A percentile compares a stretch with the other conserved stretches of the same genome.
Evolutionary conservation across 1,284 basidiomycete genomes (phyloP).

Genomic region (Pyrrhoderma noxium): DNA sequence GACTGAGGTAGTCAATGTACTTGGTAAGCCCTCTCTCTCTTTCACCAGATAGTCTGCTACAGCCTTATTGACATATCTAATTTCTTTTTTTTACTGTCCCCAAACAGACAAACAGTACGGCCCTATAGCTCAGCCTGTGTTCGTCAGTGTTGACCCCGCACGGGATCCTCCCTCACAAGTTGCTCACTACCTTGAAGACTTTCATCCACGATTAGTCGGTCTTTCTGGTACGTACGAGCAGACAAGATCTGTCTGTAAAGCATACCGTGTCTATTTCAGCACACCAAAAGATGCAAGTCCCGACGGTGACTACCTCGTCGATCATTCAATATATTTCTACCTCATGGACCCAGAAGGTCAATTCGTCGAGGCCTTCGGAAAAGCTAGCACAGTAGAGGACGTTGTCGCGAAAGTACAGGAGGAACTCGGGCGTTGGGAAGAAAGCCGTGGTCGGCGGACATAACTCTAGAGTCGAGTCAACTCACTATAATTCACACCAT

Average conservation of each 20-base stretch:
- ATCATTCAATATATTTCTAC: constrained; percentile 97
- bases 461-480: constrained; percentile 18
- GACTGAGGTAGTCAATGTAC: constrained; percentile 68
- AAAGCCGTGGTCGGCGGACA: constrained; percentile 30
- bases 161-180: constrained; percentile 70
- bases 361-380: constrained; percentile 97
- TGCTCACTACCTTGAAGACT: constrained; percentile 65
- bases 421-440: constrained; percentile 52
- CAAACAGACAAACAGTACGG: constrained; percentile 58
- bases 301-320: constrained; percentile 89
- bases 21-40: constrained; percentile 45
- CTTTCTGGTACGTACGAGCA: constrained; percentile 83
- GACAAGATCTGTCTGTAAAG: constrained; percentile 86
- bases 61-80: background rate
- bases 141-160: constrained; percentile 95
- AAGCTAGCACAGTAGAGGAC: constrained; percentile 66
- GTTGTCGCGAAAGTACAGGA: constrained; percentile 57
- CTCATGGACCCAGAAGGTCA: constrained; percentile 94
- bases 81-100: background rate
- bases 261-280: constrained; percentile 97
- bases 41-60: background rate
- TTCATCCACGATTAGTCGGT: constrained; percentile 87
- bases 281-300: constrained; percentile 89
- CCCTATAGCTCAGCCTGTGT: constrained; percentile 73
- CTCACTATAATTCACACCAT: too few relatives aligned